A percentile compares a stretch with the other conserved stretches of the same genome.
Conservation (phyloP, 2,329 filamentous ascomycete genomes). For the Blastomyces gilchristii region DNA sequence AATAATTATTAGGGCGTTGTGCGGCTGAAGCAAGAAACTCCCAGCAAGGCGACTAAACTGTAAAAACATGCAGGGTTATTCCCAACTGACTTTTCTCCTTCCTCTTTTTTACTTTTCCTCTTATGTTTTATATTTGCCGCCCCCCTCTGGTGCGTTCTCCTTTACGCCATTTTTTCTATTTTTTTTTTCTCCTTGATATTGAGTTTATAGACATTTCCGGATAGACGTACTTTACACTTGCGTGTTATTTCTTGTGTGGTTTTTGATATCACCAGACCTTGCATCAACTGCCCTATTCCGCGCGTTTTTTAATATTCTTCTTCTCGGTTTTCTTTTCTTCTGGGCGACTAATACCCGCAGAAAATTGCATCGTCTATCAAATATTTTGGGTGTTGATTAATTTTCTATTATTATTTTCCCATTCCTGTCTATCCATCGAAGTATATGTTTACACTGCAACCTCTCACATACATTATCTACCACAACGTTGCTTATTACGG, state of each 20-base stretch:
- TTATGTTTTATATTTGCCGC: neutral
- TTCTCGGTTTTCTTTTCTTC: neutral
- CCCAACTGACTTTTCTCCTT: neutral
- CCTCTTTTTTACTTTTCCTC: neutral
- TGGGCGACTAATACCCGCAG: neutral
- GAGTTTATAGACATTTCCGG: neutral
- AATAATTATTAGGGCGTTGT: slow-evolving; percentile 33
- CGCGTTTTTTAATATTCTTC: neutral
- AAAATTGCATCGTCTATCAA: neutral
- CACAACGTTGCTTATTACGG: neutral
- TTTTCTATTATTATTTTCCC: neutral
- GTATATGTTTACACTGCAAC: neutral
- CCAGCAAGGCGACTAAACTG: slow-evolving; percentile 13
- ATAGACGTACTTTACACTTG: neutral
- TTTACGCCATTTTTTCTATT: neutral
- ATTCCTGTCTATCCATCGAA: neutral
- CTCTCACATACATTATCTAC: neutral
- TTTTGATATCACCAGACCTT: neutral
- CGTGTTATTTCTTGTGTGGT: neutral
- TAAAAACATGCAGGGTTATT: neutral
- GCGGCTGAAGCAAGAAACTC: slow-evolving; percentile 34
- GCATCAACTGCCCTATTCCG: neutral
- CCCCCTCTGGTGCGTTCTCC: neutral
- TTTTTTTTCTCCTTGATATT: neutral
- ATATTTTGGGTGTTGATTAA: neutral